Base-by-base conservation (phyloP, 225 moss, liverwort and hornwort genomes). In the Pseudisothecium myosuroides region DNA sequence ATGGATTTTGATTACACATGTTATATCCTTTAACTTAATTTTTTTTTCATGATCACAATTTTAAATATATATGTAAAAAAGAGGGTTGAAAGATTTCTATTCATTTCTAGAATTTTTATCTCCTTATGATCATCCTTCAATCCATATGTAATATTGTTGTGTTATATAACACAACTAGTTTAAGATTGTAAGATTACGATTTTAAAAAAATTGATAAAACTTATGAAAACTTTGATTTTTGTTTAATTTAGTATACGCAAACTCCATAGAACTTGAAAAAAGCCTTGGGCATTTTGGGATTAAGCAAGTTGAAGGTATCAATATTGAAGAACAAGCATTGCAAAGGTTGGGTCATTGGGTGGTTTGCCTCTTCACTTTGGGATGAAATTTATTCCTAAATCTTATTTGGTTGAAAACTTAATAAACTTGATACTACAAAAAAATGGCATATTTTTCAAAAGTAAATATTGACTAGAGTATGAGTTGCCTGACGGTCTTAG, bases 401-500 rank as follows among this genome's bases (percentile, higher is more conserved):
- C 17, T 49, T 19, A 32, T 32, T 49, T 20, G 12, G 7, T 32
- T 49, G 7, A 49, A 75, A 5, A 31, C 12, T 75, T 75, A 1
- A 0, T 49, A 34, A 76, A 21, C 1, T 34, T 21, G 0, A 20
- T 34, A 45, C 17, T 27, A 10, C 3, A 34, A 1, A 20, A 12
- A 31, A 50, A 49, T 1, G 2, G 0, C 2, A 34, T 5, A 50
- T 8, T 50, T 52, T 34, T 7, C 0, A 34, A 22, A 50, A 34
- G 4, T 76, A 76, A 3, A 2, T 21, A 32, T 75, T 32, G 34
- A 50, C 2, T 32, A 76, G 21, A 5, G 19, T 32, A 50, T 50
- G 13, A 52, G 2, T 22, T 76, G 13, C 20, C 1, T 19, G 5
- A 50, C 0, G 0, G 0, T 12, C 32, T 32, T 20, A 21, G 2